Base-by-base conservation (phyloP, 2,329 filamentous ascomycete genomes). In the Fusarium nodosum region DNA sequence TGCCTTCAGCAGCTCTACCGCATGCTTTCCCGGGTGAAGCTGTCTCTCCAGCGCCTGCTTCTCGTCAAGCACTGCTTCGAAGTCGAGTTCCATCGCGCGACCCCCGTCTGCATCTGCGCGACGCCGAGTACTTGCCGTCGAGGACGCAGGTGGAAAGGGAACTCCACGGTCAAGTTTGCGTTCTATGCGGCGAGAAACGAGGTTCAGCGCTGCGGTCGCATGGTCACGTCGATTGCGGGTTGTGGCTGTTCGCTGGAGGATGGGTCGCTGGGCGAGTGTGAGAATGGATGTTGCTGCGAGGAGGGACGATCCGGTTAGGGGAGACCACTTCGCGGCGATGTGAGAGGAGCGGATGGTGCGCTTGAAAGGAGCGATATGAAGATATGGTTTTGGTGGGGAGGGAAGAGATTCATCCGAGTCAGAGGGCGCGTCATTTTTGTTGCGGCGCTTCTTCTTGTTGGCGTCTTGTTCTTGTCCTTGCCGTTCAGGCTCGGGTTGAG, bases 281-380 rank as follows among this genome's bases (percentile, higher is more conserved):
- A 93, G 79, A 30, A 92, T 82, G 18, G 81, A 77, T 20, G 82
- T 80, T n/a, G 90, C 83, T 53, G 85, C 84, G 10, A 84, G 80
- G 56, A 91, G 78, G 42, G 89, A 87, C 26, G 82, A 78, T 9
- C 80, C 76, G 7, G 87, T 82, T 7, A 92, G 82, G 8, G 86
- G 82, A 4, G 83, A 81, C 91, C 91, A 93, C 75, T 91, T 92
- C 42, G 89, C 80, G 42, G 91, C 85, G 60, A 97, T 91, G 38
- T 84, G 86, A 30, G 86, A 84, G 64, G 85, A 86, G n/a, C 88
- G 86, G 44, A 93, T 82, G 42, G 81, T 82, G 36, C 83, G 84
- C 15, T 82, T 84, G 31, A 81, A 82, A 16, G 86, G 78, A 9
- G 82, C 80, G 50, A 90, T 78, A 69, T 87, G 84, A 45, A 83